Evolutionary conservation across 1,139 yeast species (phyloP).

Genomic region (Kazachstania sp.): DNA sequence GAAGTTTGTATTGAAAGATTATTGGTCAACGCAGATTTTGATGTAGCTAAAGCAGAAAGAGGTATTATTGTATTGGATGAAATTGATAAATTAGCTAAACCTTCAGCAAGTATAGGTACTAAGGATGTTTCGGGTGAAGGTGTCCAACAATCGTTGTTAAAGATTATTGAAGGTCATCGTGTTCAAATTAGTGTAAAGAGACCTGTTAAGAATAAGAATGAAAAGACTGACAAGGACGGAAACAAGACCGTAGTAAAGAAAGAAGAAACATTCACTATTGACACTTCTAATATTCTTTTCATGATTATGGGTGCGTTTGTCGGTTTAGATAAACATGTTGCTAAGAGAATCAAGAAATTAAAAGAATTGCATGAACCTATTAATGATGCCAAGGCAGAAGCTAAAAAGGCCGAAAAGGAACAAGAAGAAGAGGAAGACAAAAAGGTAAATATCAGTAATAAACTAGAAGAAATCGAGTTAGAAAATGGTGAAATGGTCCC

Average conservation of each 20-base stretch:
- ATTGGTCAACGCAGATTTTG: conserved; percentile 40
- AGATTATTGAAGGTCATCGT: conserved; percentile 45
- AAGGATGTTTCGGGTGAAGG: conserved; percentile 53
- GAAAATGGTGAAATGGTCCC: conserved; percentile 33
- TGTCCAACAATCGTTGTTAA: conserved; percentile 47
- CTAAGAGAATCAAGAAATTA: conserved; percentile 29
- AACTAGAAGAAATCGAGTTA: conserved; percentile 30
- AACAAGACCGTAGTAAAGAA: conserved; percentile 30
- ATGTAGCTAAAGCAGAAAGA: conserved; percentile 40
- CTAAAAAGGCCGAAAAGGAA: background rate
- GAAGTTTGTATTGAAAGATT: conserved; percentile 45
- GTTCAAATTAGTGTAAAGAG: conserved; percentile 39
- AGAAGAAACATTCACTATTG: conserved; percentile 37
- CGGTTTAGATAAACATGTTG: conserved; percentile 41
- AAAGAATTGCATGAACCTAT: conserved; percentile 9
- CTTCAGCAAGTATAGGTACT: conserved; percentile 36
- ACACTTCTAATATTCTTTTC: conserved; percentile 45
- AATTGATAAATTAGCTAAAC: conserved; percentile 44
- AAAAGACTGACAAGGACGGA: conserved; percentile 15
- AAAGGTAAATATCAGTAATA: conserved; percentile 15
- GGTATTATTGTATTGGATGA: conserved; percentile 51
- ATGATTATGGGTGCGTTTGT: conserved; percentile 51
- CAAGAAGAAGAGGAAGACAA: conserved; percentile 6
- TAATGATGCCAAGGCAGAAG: conserved; percentile 1
- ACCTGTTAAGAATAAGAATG: conserved; percentile 32